phyloP scores from a whole-genome alignment of 495 filamentous ascomycete species.

The Aspergillus heteromorphus region DNA sequence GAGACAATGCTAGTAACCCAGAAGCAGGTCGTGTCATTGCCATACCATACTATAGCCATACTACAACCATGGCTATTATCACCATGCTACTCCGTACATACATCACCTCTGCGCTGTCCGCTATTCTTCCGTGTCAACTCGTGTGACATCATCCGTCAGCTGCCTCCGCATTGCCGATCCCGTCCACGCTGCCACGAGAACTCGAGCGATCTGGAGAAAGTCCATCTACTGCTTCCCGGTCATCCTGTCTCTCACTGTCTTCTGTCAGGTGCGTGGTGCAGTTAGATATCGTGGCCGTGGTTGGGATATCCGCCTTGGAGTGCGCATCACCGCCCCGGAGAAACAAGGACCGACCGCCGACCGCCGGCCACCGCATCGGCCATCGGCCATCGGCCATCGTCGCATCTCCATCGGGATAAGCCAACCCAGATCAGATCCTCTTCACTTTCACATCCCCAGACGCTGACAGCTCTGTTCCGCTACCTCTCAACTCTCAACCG shows the following conservation, averaged over 20 bases:
- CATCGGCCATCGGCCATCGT: no score
- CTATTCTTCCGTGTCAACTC: no score
- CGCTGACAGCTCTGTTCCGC: no score
- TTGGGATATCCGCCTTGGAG: no score
- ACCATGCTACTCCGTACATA: no score
- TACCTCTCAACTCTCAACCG: no score
- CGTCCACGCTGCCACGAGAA: neutral
- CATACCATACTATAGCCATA: no score
- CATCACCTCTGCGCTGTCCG: no score
- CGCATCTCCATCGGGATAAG: neutral
- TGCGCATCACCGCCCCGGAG: neutral
- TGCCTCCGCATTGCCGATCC: neutral
- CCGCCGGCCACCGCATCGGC: slow-evolving; percentile 1
- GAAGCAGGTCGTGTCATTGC: no score
- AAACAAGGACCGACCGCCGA: no score
- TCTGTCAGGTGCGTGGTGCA: neutral
- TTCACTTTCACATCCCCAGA: neutral
- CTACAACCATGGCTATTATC: no score
- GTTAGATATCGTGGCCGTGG: neutral
- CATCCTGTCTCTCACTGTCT: neutral
- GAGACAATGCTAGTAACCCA: no score
- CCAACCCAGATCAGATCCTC: neutral
- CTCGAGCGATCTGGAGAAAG: neutral
- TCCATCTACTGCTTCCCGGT: neutral
- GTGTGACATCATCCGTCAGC: slow-evolving; percentile 26